Base-by-base conservation (phyloP, 257 asterid genomes). In the Nicotiana tabacum region DNA sequence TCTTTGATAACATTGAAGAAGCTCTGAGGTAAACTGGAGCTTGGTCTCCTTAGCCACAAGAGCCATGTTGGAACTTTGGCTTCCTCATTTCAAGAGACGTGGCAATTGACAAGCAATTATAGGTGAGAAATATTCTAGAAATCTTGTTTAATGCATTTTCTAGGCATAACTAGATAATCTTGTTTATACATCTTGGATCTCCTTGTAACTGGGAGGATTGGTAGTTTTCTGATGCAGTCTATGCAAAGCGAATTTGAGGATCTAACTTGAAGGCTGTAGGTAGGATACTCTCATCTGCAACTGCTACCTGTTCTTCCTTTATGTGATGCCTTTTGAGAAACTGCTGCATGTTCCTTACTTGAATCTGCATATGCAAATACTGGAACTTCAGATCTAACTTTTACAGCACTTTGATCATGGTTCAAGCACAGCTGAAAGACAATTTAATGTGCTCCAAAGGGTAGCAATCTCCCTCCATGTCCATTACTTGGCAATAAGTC, bases 11-110 rank as follows among this genome's bases (percentile, higher is more conserved):
- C 62, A 74, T 46, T 48, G 43, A 83, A 72, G 83, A 81, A 77
- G 30, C 18, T 6, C 53, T 51, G 81, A 81, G 85, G 89, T 29
- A 27, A 12, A 76, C 35, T 51, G 82, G 89, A 82, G 82, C 80
- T 72, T 66, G 61, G 72, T 61, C 78, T 66, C 80, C 12, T 77
- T 84, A 81, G 78, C 85, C 83, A 51, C 78, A 18, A 79, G 53
- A 77, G 48, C 65, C 27, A 67, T 66, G 66, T 76, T 51, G 64
- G 64, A 27, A 48, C 46, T 76, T 46, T 76, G 64, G 29, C 46
- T 48, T 76, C 80, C 80, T 76, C 64, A 51, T 76, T 76, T 51
- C 39, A 51, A 76, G 43, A 27, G 64, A 27, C 29, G 24, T 51
- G 27, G 64, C 80, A 76, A 48, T 51, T 74, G 80, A 61, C 80